Evolutionary conservation across 495 filamentous ascomycete genomes (phyloP).

Genomic region (Penicillium longicatenatum): DNA sequence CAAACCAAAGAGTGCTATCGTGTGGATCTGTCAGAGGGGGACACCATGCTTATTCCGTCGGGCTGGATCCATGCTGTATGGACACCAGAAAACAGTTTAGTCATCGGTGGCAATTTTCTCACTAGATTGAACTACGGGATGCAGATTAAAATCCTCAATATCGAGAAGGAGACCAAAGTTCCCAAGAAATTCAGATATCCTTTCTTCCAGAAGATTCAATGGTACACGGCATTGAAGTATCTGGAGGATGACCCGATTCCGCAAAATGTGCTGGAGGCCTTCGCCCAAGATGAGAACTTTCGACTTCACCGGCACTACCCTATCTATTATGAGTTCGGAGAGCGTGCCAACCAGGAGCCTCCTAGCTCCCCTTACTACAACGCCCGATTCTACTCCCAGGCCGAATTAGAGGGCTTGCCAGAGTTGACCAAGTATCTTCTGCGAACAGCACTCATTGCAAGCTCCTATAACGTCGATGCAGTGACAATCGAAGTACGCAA

Average conservation of each 20-base stretch:
- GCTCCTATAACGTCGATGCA: constrained; percentile 62
- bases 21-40: constrained; percentile 70
- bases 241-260: constrained; percentile 69
- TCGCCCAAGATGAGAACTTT: constrained; percentile 55
- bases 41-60: constrained; percentile 78
- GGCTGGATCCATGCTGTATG: constrained; percentile 84
- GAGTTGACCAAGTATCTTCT: constrained; percentile 66
- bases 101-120: constrained; percentile 78
- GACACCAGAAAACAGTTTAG: constrained; percentile 74
- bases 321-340: constrained; percentile 60
- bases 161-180: constrained; percentile 74
- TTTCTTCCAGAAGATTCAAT: constrained; percentile 74
- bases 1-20: constrained; percentile 75
- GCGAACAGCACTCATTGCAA: constrained; percentile 67
- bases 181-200: constrained; percentile 71
- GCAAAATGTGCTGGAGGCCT: constrained; percentile 52
- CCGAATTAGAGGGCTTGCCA: constrained; percentile 67
- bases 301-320: constrained; percentile 57
- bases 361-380: constrained; percentile 54
- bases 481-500: constrained; percentile 57
- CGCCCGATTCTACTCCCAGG: constrained; percentile 65
- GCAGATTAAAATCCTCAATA: constrained; percentile 69
- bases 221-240: constrained; percentile 69
- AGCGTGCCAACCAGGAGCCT: constrained; percentile 51
- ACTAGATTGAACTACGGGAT: constrained; percentile 70